A percentile compares a stretch with the other conserved stretches of the same genome.
These are phyloP conservation scores for Teratosphaeria epicoccoides DNA, from an alignment of 2,329 filamentous ascomycete genomes.

Conservation along the genomic window DNA sequence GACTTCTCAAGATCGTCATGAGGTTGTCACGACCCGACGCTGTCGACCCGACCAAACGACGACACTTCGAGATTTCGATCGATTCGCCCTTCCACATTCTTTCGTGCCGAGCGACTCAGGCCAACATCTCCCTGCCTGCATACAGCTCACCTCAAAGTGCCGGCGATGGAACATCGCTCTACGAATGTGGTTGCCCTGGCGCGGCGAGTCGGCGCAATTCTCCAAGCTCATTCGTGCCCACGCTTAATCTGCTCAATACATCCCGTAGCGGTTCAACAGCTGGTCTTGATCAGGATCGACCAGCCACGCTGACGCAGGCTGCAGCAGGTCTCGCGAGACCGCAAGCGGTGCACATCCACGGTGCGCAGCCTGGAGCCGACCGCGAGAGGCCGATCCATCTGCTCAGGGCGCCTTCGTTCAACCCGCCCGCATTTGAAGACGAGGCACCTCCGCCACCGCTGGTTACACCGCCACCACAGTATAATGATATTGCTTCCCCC, in stretches of 20 bases:
- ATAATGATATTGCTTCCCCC: constrained; percentile 66
- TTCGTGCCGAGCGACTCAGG: constrained; percentile 83
- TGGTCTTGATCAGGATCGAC: constrained; percentile 15
- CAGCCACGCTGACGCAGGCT: constrained; percentile 8
- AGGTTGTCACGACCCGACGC: constrained; percentile 76
- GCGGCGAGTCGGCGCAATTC: constrained; percentile 44
- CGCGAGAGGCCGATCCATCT: constrained; percentile 68
- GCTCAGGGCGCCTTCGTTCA: constrained; percentile 72
- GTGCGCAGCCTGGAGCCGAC: constrained; percentile 8
- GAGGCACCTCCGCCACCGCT: constrained; percentile 64
- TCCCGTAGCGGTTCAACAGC: constrained; percentile 9
- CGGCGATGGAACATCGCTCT: constrained; percentile 25
- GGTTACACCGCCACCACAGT: constrained; percentile 73
- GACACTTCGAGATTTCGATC: constrained; percentile 93
- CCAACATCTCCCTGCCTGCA: constrained; percentile 74
- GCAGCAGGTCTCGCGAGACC: constrained; percentile 43
- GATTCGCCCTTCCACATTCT: constrained; percentile 91
- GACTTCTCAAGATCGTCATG: constrained; percentile 64
- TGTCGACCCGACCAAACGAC: constrained; percentile 64
- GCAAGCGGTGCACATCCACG: constrained; percentile 33
- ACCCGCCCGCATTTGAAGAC: constrained; percentile 77
- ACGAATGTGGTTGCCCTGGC: constrained; percentile 56
- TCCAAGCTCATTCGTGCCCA: constrained; percentile 43
- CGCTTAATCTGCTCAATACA: constrained; percentile 45
- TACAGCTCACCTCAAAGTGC: constrained; percentile 51